phyloP scores from a whole-genome alignment of 257 asterid species.

The Apocynum venetum region DNA sequence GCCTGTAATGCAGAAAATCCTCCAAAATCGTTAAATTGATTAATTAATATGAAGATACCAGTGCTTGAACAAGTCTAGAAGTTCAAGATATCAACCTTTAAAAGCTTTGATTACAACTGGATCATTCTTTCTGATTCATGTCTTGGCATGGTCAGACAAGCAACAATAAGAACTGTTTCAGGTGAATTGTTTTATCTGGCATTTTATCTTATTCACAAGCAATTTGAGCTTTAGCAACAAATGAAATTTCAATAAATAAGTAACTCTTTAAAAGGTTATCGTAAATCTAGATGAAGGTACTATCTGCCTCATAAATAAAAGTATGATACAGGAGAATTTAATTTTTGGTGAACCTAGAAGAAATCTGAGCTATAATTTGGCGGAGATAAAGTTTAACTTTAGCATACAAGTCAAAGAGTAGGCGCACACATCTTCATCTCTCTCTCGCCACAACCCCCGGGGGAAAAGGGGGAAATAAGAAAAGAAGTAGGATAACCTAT shows the following conservation, averaged over 20 bases:
- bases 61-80: background rate
- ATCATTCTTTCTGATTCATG: background rate
- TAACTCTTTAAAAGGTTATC: background rate
- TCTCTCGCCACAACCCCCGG: background rate
- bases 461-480: too few relatives aligned
- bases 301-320: background rate
- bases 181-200: background rate
- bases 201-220: background rate
- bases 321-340: background rate
- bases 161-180: too few relatives aligned
- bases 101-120: background rate
- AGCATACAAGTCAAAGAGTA: background rate
- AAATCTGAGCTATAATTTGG: background rate
- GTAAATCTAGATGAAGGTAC: background rate
- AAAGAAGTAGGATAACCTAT: background rate
- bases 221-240: background rate
- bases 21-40: slow-evolving; percentile 10
- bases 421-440: background rate
- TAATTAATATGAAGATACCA: background rate
- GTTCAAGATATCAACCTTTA: background rate
- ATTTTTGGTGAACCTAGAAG: background rate
- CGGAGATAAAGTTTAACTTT: background rate
- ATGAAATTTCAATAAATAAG: background rate
- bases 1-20: slow-evolving; percentile 38
- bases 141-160: too few relatives aligned